Percentiles rank a stretch among this genome's conserved stretches.
phyloP scores from a whole-genome alignment of 192 early-diverging fungal species.

The Dispira simplex region DNA sequence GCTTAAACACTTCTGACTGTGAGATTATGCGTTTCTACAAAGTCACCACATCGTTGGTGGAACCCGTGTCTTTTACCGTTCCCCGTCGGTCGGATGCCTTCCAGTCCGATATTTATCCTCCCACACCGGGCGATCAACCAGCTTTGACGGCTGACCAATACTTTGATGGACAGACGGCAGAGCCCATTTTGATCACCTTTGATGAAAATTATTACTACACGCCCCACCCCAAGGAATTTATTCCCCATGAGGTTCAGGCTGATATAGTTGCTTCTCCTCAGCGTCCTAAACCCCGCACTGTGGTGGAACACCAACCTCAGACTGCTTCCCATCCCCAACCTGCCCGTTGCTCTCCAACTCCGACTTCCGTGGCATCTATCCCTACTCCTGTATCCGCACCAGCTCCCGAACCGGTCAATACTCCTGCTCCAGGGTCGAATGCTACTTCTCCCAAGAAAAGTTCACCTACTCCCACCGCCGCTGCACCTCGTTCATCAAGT shows the following conservation, averaged over 20 bases:
- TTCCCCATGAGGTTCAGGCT: conserved; percentile 15
- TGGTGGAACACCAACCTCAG: neutral
- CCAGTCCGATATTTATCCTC: conserved; percentile 92
- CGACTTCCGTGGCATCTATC: conserved; percentile 6
- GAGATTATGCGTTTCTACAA: conserved; percentile 94
- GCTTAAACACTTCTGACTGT: conserved; percentile 65
- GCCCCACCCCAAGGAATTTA: conserved; percentile 17
- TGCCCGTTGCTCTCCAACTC: neutral
- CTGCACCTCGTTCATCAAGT: conserved; percentile 11
- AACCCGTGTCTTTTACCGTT: conserved; percentile 94
- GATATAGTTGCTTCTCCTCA: conserved; percentile 3
- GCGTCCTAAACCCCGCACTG: neutral
- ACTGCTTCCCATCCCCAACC: neutral
- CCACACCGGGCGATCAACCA: conserved; percentile 60
- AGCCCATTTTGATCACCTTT: conserved; percentile 41
- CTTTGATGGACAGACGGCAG: conserved; percentile 70
- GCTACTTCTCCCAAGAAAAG: neutral
- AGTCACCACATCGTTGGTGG: conserved; percentile 67
- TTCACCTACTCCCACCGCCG: conserved; percentile 1
- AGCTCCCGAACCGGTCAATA: neutral
- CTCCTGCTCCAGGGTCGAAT: neutral
- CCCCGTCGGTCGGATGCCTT: conserved; percentile 92
- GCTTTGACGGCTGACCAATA: conserved; percentile 84
- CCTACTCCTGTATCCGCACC: conserved; percentile 11
- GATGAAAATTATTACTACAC: conserved; percentile 20